phyloP scores from a whole-genome alignment of 345 rosid genomes.

The Populus tremula region DNA sequence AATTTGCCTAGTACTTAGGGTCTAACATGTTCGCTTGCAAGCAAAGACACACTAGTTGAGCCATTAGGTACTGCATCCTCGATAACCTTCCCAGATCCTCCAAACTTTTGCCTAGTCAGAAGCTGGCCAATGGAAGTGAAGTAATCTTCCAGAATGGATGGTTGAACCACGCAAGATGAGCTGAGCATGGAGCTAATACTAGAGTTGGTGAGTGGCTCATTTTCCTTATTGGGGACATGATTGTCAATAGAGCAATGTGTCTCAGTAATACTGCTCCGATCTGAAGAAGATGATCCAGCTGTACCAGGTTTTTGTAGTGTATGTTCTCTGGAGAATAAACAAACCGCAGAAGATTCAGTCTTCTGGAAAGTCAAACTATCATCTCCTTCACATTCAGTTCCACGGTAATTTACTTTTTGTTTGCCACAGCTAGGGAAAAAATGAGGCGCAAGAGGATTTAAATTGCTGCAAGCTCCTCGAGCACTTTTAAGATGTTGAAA shows the following conservation, averaged over 20 bases:
- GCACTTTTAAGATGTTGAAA: conserved; percentile 27
- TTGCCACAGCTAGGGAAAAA: conserved; percentile 41
- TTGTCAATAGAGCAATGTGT: conserved; percentile 14
- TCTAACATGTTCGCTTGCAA: conserved; percentile 8
- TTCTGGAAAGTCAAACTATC: conserved; percentile 25
- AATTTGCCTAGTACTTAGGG: conserved; percentile 2
- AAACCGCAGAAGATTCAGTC: conserved; percentile 29
- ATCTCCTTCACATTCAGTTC: conserved; percentile 17
- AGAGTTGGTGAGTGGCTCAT: conserved; percentile 7
- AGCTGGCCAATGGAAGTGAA: conserved; percentile 9
- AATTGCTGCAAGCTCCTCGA: conserved; percentile 25
- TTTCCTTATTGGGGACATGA: conserved; percentile 14
- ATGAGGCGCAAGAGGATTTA: conserved; percentile 56
- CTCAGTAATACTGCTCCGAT: conserved; percentile 11
- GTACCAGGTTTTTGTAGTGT: conserved; percentile 10
- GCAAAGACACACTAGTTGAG: conserved; percentile 21
- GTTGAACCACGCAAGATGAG: conserved; percentile 17
- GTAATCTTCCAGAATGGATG: conserved; percentile 11
- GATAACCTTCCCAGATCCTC: not conserved
- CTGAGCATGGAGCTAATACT: conserved; percentile 6
- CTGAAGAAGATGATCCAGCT: conserved; percentile 26
- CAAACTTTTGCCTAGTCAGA: conserved; percentile 5
- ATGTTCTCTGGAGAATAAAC: conserved; percentile 24
- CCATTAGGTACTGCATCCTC: not conserved
- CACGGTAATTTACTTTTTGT: conserved; percentile 22